Evolutionary conservation across 768 basidiomycete genomes (phyloP), one percentile per base, ranked within the genome.

Genomic region (Kwoniella dendrophila): DNA sequence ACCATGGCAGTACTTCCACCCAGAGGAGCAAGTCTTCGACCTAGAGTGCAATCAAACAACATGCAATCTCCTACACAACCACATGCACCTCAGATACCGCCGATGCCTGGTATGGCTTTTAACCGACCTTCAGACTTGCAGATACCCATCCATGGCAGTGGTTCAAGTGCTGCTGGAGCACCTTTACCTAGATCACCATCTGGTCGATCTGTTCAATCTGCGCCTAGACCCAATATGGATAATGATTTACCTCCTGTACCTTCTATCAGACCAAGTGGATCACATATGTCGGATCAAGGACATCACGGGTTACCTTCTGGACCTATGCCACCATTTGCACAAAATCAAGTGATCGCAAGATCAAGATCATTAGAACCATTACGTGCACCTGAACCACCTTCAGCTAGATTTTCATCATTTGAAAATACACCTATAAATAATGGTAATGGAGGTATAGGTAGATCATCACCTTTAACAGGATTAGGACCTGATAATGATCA

Each of bases 361-460:
- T 78, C 79, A 7, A 71, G 67, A 34, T 81, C 80, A 1, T 75
- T 79, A 14, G 80, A 81, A 50, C 78, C 78, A 1, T 62, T 76
- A 27, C 73, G 73, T 34, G 70, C 71, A 1, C 59, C 64, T 34
- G 67, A 70, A 41, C 70, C 74, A 0, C 74, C 76, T 22, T 76
- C 74, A 26, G 70, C 70, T 45, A 50, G 74, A 36, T 74, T 77
- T 62, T 64, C 71, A 44, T 47, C 68, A 54, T 70, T 79, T 69
- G 58, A 71, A 48, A 24, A 51, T 43, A 36, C 50, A 52, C 29
- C 59, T 36, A 20, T 53, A 27, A 38, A 24, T 40, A 47, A 49
- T 4, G 63, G 57, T n/a, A 7, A 29, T 11, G 55, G 50, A 18
- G 22, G 14, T 10, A 36, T 56, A 10, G 55, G 55, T 14, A 45